Conservation (phyloP, 2,329 filamentous ascomycete genomes). For the Pseudogymnoascus sp. region DNA sequence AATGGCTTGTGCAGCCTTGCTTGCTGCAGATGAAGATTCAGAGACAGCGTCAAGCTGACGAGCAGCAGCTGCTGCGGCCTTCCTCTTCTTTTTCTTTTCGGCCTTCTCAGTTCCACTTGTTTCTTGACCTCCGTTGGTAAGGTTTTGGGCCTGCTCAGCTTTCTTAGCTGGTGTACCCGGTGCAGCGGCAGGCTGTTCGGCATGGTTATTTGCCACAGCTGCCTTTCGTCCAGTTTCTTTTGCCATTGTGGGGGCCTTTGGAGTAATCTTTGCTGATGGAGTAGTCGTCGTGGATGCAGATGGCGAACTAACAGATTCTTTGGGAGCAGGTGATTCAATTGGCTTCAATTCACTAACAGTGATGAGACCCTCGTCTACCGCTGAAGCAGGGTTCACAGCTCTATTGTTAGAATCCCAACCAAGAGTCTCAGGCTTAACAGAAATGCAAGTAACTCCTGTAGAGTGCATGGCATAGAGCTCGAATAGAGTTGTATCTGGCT, state of each 20-base stretch:
- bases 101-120: slow-evolving; percentile 41
- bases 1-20: slow-evolving; percentile 17
- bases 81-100: slow-evolving; percentile 65
- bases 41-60: not conserved
- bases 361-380: slow-evolving; percentile 63
- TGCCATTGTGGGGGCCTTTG: slow-evolving; percentile 17
- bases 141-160: slow-evolving; percentile 22
- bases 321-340: slow-evolving; percentile 35
- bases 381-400: slow-evolving; percentile 70
- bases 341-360: slow-evolving; percentile 57
- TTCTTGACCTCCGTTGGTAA: slow-evolving; percentile 23
- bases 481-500: slow-evolving; percentile 71
- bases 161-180: slow-evolving; percentile 31
- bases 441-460: slow-evolving; percentile 84
- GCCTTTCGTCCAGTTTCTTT: slow-evolving; percentile 25
- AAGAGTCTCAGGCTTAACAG: slow-evolving; percentile 78
- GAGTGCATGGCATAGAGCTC: slow-evolving; percentile 98
- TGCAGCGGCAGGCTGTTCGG: slow-evolving; percentile 17
- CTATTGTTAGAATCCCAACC: slow-evolving; percentile 90
- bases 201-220: slow-evolving; percentile 18
- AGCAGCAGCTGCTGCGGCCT: slow-evolving; percentile 37
- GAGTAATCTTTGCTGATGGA: slow-evolving; percentile 1
- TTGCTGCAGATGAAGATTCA: slow-evolving; percentile 14
- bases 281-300: not conserved
- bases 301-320: not conserved